Base-by-base conservation (phyloP, 2,329 filamentous ascomycete genomes). In the Xylaria sp. region DNA sequence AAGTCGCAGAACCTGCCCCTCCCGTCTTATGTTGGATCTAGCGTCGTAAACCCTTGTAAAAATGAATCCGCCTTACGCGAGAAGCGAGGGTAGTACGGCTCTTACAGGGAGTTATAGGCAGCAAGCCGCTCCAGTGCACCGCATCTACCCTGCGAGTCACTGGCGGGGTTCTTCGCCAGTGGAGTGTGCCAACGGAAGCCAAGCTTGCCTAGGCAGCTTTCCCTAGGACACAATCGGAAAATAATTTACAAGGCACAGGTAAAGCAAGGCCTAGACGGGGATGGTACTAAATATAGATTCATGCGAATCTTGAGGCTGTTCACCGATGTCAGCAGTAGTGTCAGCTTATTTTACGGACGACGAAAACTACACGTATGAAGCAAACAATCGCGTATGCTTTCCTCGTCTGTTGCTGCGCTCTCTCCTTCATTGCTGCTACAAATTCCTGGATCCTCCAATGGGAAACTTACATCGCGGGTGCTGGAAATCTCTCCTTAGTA, bases 281-380 rank as follows among this genome's bases (percentile, higher is more conserved):
- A 55, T 55, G 10, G 28, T 12, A 12, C 52, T 56, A 56, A 56
- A 56, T 56, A 23, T 56, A 56, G 52, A 56, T 23, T 39, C 12
- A 25, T 23, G 52, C 31, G 39, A 37, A 39, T 7, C 31, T 56
- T 18, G 18, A 37, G 52, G 20, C 52, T 37, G 4, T 37, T 20
- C 31, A n/a, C n/a, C 51, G 3, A 34, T 34, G 51, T 55, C 28
- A 55, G 44, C 46, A 25, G 2, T 8, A 9, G 6, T 50, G 9
- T 50, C 20, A 48, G 52, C 52, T 56, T 9, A 56, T 56, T 15
- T 39, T 18, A 23, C 34, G 18, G 52, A 55, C 20, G 13, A 31
- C 51, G n/a, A 25, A 13, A 13, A 7, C 7, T 6, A 15, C 15
- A 13, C 15, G 41, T 46, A 18, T n/a, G 13, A 31, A 25, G 51